Evolutionary conservation across 768 basidiomycete genomes (phyloP).

Genomic region (Chalciporus piperatus): DNA sequence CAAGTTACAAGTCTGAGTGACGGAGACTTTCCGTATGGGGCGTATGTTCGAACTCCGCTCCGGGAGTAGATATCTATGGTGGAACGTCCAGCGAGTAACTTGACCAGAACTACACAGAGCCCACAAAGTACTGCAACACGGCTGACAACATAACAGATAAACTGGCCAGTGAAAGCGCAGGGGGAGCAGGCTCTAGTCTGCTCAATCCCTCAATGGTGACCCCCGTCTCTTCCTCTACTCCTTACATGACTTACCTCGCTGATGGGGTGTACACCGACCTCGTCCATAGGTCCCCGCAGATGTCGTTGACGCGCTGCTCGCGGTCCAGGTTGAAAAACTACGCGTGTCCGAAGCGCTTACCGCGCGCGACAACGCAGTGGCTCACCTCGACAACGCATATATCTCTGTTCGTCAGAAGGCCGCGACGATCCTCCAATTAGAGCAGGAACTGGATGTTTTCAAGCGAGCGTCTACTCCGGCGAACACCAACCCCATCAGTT

Average conservation of each 20-base stretch:
- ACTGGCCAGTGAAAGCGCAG: constrained; percentile 4
- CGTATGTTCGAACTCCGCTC: no score
- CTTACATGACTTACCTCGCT: neutral
- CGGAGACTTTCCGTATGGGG: neutral
- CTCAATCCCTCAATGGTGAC: constrained; percentile 10
- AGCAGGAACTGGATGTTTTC: constrained; percentile 37
- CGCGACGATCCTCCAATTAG: constrained; percentile 45
- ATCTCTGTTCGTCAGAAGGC: constrained; percentile 60
- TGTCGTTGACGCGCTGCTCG: constrained; percentile 49
- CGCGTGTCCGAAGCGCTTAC: constrained; percentile 54
- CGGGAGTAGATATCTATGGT: constrained; percentile 12
- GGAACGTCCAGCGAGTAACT: neutral
- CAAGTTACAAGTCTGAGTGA: no score
- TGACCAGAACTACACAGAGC: no score
- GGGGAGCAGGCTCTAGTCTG: neutral
- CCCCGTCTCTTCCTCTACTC: neutral
- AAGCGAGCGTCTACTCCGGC: constrained; percentile 22
- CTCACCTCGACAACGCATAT: constrained; percentile 59
- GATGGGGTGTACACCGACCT: no score
- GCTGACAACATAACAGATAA: neutral
- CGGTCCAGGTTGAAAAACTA: constrained; percentile 50
- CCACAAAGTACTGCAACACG: no score
- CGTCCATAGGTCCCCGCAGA: constrained; percentile 9
- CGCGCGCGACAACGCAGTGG: constrained; percentile 62
- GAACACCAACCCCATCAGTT: constrained; percentile 7